Evolutionary conservation across 129 eudicot genomes (phyloP), one percentile per base, ranked within the genome.

Genomic region (Logfia minima): DNA sequence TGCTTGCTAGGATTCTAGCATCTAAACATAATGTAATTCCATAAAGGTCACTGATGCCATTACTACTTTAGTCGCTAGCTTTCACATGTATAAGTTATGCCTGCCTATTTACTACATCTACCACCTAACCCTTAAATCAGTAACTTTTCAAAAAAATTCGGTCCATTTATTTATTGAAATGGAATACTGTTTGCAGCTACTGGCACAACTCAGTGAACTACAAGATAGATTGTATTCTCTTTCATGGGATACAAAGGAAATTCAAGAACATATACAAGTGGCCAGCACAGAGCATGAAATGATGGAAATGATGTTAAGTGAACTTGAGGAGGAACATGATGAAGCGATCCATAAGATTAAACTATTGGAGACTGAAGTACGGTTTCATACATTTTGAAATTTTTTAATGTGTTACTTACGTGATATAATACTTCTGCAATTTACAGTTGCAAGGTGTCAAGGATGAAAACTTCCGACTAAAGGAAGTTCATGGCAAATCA

Each of bases 311-410:
- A 67, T 93, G 86, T 65, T 90, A 78, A 81, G 63, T 55, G 97
- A 93, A 70, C 87, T 93, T 66, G 98, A 93, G 77, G 92, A 85
- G 62, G 96, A 93, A 82, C 91, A 89, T 22, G 97, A 88, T 22
- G 86, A 85, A 68, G 97, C 96, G 43, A 76, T 93, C 51, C 34
- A 60, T 4, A 93, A 86, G 84, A 86, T 90, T 34, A 77, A 87
- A 80, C 75, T 65, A 43, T 76, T 93, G 83, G 91, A 87, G 84
- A 48, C 68, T 4, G 86, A 88, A 92, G 98, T 93, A 81, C 34
- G 21, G 18, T 68, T 63, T 6, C 26, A 29, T 3, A 32, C 14
- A 17, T 55, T 17, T 72, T 29, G 6, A 7, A 51, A 3, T 4
- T 51, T 48, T 18, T 5, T 28, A 28, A 24, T 71, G 3, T 16